Base-by-base conservation (phyloP, 2,329 filamentous ascomycete species). In the Alternaria sp. region DNA sequence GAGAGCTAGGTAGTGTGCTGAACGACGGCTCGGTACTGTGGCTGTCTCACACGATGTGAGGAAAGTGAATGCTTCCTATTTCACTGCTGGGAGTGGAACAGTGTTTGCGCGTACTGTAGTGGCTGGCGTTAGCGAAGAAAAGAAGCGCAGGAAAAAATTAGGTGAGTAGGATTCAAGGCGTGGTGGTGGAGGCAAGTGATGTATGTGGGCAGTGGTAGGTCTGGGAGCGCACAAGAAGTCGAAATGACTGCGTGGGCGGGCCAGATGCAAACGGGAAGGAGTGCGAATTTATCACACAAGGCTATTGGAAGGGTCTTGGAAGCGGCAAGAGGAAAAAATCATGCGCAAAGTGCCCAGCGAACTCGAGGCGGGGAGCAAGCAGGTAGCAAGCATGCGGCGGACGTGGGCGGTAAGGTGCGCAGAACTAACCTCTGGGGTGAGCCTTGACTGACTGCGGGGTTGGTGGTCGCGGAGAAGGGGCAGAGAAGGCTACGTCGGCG, bases 381-480 rank as follows among this genome's bases (percentile, higher is more conserved):
- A 64, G 48, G 59, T 49, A 57, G 59, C 60, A 61, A 58, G 62
- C 60, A 51, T 43, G 65, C 54, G 60, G 62, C 46, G 52, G 58
- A 54, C 57, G 63, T 55, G 49, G 57, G 57, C 57, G 49, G 57
- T 28, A 38, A 45, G 54, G 59, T 63, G 64, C 59, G 66, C 66
- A 46, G 28, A 59, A 75, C 72, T 74, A 60, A 75, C 72, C 73
- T 74, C 66, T 64, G 52, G 41, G 63, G 60, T 55, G 58, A 59
- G 59, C 53, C 56, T 63, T 58, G 22, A 30, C 28, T 54, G 68
- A 57, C 63, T 49, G 63, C 41, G 50, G 58, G 54, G 61, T 46
- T 49, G 55, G 43, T 43, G 51, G 46, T 34, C 41, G 54, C 49
- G 57, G 58, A 45, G 43, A 41, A 41, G 43, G 57, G 38, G 62